Conservation (phyloP, 2,329 filamentous ascomycete genomes). For the Arachnomyces sp. region DNA sequence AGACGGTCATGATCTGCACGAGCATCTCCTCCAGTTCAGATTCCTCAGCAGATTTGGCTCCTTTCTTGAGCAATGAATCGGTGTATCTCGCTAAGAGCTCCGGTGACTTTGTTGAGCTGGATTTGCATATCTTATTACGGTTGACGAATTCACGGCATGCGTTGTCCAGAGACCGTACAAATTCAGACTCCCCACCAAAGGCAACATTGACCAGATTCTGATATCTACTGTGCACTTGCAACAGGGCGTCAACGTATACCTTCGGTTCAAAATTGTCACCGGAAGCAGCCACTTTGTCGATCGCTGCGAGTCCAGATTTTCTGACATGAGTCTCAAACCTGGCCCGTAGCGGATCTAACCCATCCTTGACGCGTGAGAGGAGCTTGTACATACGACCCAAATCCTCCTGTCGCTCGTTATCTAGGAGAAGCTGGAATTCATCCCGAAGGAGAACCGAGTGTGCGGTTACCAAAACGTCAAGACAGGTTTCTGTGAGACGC, state of each 20-base stretch:
- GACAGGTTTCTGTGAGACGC: constrained; percentile 77
- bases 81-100: constrained; percentile 94
- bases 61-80: constrained; percentile 86
- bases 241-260: constrained; percentile 87
- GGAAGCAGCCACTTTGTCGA: constrained; percentile 82
- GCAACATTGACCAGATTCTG: constrained; percentile 83
- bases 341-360: constrained; percentile 76
- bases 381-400: constrained; percentile 95
- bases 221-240: constrained; percentile 92
- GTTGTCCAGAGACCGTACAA: constrained; percentile 91
- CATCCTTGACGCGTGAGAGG: constrained; percentile 80
- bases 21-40: constrained; percentile 84
- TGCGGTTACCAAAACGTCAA: constrained; percentile 80
- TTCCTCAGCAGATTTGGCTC: constrained; percentile 85
- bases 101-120: constrained; percentile 85
- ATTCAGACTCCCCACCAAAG: constrained; percentile 92
- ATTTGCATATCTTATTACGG: constrained; percentile 90
- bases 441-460: constrained; percentile 82
- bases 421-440: constrained; percentile 88
- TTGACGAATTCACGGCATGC: constrained; percentile 98
- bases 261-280: constrained; percentile 91
- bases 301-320: constrained; percentile 77
- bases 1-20: constrained; percentile 95
- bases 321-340: constrained; percentile 90
- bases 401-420: constrained; percentile 91